Evolutionary conservation across 768 basidiomycete genomes (phyloP), one percentile per base, ranked within the genome.

Genomic region (Podaxis pistillaris): DNA sequence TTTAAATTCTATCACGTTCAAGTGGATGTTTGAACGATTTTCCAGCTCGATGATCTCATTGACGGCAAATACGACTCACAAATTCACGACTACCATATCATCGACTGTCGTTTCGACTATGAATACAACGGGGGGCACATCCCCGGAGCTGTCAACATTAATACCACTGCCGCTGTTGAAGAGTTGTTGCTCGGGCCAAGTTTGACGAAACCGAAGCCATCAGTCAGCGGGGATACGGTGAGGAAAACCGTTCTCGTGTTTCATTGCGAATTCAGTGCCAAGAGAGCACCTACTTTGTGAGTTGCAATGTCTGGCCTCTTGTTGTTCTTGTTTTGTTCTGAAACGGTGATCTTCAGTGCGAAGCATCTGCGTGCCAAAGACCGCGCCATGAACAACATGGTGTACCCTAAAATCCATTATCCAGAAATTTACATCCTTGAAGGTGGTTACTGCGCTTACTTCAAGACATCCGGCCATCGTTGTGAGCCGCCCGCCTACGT

Each of bases 91-190:
- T 97, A 81, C 73, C 83, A 90, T 67, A 76, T 99, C 62, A 89
- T 99, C 68, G 97, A 99, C 76, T 98, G 97, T 74, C 91, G 97
- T 47, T 99, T 98, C 74, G 94, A 94, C 65, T 99, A 97, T 70
- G 97, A 99, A 76, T 98, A 89, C 74, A 81, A 82, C 54, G 97
- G 97, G 8, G 97, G 97, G 0, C 97, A 98, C 77, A 86, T 98
- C 66, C 85, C 85, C 9, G 91, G 94, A 13, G 96, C 97, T 6
- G 81, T 95, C 72, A 98, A 98, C 73, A 86, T 98, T 70, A 94
- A 93, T 72, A 91, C 88, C 15, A 88, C 88, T 12, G 73, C 81
- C 30, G 86, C 84, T 51, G 83, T 98, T 46, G 94, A 97, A 72
- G 88, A 91, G 56, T 82, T 92, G 55, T 76, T 98, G 41, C 85